phyloP scores from a whole-genome alignment of 352 stramenopile genomes.

The Detonula confervacea region DNA sequence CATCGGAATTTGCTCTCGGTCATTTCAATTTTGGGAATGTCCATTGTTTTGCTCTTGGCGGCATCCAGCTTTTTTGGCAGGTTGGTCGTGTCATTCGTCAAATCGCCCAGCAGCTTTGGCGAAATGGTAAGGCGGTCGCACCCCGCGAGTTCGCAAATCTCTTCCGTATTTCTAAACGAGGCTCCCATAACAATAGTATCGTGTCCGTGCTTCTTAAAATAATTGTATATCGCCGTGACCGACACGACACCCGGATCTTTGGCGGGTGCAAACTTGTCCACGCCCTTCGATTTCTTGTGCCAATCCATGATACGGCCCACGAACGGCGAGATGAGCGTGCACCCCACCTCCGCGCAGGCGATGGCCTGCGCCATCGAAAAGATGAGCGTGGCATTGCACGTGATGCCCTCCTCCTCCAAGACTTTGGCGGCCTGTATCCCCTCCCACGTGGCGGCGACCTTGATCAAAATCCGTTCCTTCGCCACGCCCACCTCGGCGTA shows the following conservation, averaged over 20 bases:
- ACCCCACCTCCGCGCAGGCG: constrained; percentile 90
- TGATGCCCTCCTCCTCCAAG: constrained; percentile 98
- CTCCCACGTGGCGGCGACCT: constrained; percentile 96
- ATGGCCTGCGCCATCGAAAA: constrained; percentile 98
- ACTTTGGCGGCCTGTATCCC: constrained; percentile 96
- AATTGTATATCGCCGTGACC: constrained; percentile 98
- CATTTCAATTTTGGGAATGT: constrained; percentile 87
- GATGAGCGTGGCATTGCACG: constrained; percentile 99
- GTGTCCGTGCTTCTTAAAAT: constrained; percentile 96
- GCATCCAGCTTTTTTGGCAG: constrained; percentile 89
- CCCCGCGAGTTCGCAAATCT: constrained; percentile 95
- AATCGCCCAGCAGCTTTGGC: constrained; percentile 92
- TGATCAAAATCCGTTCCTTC: constrained; percentile 99
- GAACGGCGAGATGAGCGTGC: constrained; percentile 85
- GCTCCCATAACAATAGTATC: constrained; percentile 87
- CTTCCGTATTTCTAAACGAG: constrained; percentile 78
- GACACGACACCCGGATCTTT: constrained; percentile 98
- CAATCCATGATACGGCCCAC: constrained; percentile 97
- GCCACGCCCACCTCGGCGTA: constrained; percentile 95
- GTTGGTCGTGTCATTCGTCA: constrained; percentile 87
- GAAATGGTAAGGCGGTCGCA: constrained; percentile 97
- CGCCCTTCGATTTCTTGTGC: constrained; percentile 95
- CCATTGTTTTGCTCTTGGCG: constrained; percentile 58
- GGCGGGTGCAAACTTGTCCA: constrained; percentile 89
- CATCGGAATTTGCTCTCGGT: constrained; percentile 96